Evolutionary conservation across 2,329 filamentous ascomycete genomes (phyloP), one percentile per base, ranked within the genome.

Genomic region (Chrysosporium keratinophilum): DNA sequence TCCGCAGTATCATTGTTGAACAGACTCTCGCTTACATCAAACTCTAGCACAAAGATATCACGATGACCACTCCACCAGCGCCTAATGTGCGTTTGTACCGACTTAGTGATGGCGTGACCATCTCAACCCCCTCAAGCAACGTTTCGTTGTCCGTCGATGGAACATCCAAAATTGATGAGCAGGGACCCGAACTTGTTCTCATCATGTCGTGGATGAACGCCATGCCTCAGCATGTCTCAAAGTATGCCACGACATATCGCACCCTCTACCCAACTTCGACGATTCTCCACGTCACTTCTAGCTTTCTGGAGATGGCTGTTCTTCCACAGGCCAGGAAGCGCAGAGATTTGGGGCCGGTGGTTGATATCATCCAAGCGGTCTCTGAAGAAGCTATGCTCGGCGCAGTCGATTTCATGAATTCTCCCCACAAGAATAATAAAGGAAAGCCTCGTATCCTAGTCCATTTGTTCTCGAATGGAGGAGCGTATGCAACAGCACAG

Each of bases 101-200:
- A n/a, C 49, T 51, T 19, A 51, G 49, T 19, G 31, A 43, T 51
- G 40, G 49, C 14, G 40, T 44, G 15, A 35, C 40, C 1, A 51
- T 51, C 34, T 43, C 49, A n/a, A 51, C 39, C 9, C 39, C 49
- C 3, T 51, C 49, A 20, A 19, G 40, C 37, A 50, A 50, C 17
- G 15, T n/a, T 14, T n/a, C 47, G 11, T 33, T 20, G 15, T 10
- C n/a, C 34, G n/a, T 14, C 31, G 28, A n/a, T 17, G n/a, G 49
- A 44, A n/a, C n/a, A 1, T 40, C 34, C 17, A 20, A 28, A 11
- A 11, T 14, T 6, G 35, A 44, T 5, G 35, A 3, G 6, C 6
- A 20, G 35, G 49, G 39, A n/a, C 49, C 49, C 7, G 49, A 51
- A 31, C 40, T 51, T 17, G 20, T 51, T 14, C 49, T 41, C 5